Evolutionary conservation across 495 filamentous ascomycete genomes (phyloP).

Genomic region (Viridothelium virens): DNA sequence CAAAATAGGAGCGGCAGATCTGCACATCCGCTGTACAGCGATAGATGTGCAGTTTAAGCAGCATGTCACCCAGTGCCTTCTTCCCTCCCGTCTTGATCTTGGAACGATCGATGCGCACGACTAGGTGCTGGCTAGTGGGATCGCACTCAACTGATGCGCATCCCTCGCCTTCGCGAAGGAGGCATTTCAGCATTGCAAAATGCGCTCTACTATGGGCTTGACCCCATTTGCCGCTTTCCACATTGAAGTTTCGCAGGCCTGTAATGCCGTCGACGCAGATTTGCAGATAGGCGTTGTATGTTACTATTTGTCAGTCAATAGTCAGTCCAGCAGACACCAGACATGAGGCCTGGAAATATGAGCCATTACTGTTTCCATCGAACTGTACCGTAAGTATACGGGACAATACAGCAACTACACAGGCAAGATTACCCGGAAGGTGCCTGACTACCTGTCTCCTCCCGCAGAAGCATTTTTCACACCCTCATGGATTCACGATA

Average conservation of each 20-base stretch:
- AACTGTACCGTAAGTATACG: no score
- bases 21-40: constrained; percentile 42
- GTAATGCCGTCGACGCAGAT: constrained; percentile 41
- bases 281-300: constrained; percentile 41
- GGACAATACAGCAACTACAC: no score
- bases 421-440: no score
- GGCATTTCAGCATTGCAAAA: constrained; percentile 38
- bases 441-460: no score
- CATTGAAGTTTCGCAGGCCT: constrained; percentile 40
- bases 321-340: constrained; percentile 1
- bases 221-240: constrained; percentile 39
- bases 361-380: no score
- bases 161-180: constrained; percentile 33
- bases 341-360: not conserved
- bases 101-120: constrained; percentile 33
- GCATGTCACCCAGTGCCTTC: constrained; percentile 38
- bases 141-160: constrained; percentile 30
- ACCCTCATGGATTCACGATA: not conserved
- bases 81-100: constrained; percentile 38
- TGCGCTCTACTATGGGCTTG: constrained; percentile 43
- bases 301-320: constrained; percentile 27
- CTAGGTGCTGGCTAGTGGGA: constrained; percentile 19
- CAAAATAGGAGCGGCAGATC: constrained; percentile 36
- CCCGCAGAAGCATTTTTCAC: not conserved
- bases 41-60: constrained; percentile 41